Evolutionary conservation across 2,329 filamentous ascomycete species (phyloP).

Genomic region (Parasarocladium wereldwijsianum): DNA sequence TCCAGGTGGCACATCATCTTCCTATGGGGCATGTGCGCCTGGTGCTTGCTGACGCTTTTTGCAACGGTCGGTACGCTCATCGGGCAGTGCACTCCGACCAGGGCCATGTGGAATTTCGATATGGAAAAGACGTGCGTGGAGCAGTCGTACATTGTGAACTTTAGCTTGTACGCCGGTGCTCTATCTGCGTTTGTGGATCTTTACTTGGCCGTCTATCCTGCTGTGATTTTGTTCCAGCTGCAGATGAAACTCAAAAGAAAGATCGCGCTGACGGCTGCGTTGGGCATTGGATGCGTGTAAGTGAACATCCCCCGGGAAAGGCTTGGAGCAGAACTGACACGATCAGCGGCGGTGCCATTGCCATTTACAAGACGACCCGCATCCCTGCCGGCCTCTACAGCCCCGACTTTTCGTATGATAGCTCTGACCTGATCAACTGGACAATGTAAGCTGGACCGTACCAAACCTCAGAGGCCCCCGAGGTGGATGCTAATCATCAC

Average conservation of each 20-base stretch:
- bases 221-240: constrained; percentile 19
- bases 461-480: neutral
- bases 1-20: constrained; percentile 15
- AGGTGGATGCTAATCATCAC: neutral
- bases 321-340: neutral
- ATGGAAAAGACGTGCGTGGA: constrained; percentile 20
- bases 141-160: constrained; percentile 20
- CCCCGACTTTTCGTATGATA: constrained; percentile 13
- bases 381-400: constrained; percentile 11
- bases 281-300: constrained; percentile 24
- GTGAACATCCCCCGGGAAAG: constrained; percentile 3
- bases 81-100: constrained; percentile 23
- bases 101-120: constrained; percentile 22
- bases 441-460: constrained; percentile 17
- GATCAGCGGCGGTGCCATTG: constrained; percentile 12
- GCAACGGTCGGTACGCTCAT: constrained; percentile 24
- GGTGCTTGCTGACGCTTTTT: constrained; percentile 16
- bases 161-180: constrained; percentile 21
- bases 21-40: constrained; percentile 20
- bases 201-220: constrained; percentile 26
- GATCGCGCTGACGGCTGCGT: constrained; percentile 19
- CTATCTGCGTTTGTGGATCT: constrained; percentile 23
- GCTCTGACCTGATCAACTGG: constrained; percentile 18
- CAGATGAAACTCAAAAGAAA: constrained; percentile 25
- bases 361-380: constrained; percentile 17